A percentile compares a stretch with the other conserved stretches of the same genome.
Evolutionary conservation across 371 early-diverging fungal species (phyloP).

Genomic region (Nematocida displodere): DNA sequence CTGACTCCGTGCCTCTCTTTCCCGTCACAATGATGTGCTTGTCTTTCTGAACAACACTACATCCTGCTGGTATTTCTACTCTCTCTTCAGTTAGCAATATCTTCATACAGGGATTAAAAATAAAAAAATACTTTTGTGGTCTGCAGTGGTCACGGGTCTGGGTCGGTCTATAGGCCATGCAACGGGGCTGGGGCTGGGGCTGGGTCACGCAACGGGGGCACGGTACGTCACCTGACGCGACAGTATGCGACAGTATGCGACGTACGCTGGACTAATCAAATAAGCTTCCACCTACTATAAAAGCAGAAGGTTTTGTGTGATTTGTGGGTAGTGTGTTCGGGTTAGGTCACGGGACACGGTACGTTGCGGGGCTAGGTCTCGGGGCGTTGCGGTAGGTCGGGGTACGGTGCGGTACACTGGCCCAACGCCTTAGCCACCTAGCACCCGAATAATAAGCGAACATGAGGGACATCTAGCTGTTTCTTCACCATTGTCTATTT

Average conservation of each 20-base stretch:
- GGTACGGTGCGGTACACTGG: too few relatives aligned
- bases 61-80: constrained; percentile 64
- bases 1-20: constrained; percentile 74
- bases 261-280: too few relatives aligned
- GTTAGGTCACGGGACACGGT: not conserved
- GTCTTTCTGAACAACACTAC: constrained; percentile 56
- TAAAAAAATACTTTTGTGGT: constrained; percentile 28
- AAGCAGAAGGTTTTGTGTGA: not conserved
- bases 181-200: not conserved
- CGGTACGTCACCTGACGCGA: not conserved
- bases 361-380: too few relatives aligned
- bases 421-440: too few relatives aligned
- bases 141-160: not conserved
- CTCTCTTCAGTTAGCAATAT: constrained; percentile 59
- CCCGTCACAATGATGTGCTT: constrained; percentile 62
- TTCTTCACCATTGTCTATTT: constrained; percentile 80
- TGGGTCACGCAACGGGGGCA: not conserved
- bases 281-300: too few relatives aligned
- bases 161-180: too few relatives aligned
- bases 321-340: not conserved
- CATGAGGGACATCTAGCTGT: constrained; percentile 88
- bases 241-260: not conserved
- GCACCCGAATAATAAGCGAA: constrained; percentile 73
- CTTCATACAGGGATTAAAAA: constrained; percentile 57
- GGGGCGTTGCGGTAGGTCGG: too few relatives aligned